Evolutionary conservation across 257 asterid species (phyloP), one percentile per base, ranked within the genome.

Genomic region (Forsythia suspensa): DNA sequence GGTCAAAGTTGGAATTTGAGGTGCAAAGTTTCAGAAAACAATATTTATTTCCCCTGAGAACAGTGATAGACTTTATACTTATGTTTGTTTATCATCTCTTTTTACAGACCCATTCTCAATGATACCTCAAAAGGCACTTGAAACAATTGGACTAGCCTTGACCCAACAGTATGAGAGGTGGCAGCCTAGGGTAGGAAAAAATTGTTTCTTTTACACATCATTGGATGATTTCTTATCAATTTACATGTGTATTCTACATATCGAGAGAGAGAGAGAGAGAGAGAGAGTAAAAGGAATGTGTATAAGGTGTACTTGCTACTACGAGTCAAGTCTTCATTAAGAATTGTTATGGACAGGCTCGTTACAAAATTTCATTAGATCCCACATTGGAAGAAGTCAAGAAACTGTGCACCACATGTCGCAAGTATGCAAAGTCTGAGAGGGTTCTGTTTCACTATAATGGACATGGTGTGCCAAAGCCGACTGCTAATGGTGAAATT

Each of bases 391-490:
- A 96, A 16, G 99, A 96, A 80, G 97, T 96, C 65, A 96, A 96
- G 88, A 94, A 96, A 81, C 91, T 94, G 57, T 96, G 97, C 85
- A 89, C 97, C 29, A 90, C 95, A 59, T 96, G 97, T 84, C 99
- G 98, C 72, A 94, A 96, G 81, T 86, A 86, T 90, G 99, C 97
- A 8, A 96, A 96, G 84, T 87, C 97, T 71, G 99, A 96, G 89
- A 90, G 99, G 89, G 99, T 96, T 79, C 88, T 96, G 70, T 94
- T 90, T 87, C 99, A 96, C 85, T 96, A 94, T 82, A 96, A 96
- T 85, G 99, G 99, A 40, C 99, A 96, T 86, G 99, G 99, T 76
- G 99, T 96, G 80, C 99, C 99, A 66, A 94, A 94, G 90, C 99
- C 99, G 68, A 92, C 99, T 24, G 90, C 94, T 13, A 96, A 85